phyloP scores from a whole-genome alignment of 2,329 filamentous ascomycete genomes.

The Ascosphaera pollenicola region DNA sequence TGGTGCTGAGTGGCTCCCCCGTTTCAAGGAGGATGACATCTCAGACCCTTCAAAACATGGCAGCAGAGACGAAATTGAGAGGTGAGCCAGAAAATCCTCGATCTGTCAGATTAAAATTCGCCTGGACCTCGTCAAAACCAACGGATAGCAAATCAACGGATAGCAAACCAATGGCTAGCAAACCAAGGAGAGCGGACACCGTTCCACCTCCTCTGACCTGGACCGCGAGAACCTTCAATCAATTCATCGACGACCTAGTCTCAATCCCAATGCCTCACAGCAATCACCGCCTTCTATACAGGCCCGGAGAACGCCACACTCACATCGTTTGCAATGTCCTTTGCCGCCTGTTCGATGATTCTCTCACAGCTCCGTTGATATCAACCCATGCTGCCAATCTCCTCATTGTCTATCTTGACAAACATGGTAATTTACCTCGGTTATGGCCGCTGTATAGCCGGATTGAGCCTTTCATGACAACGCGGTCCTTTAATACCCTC shows the following conservation, averaged over 20 bases:
- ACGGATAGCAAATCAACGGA: too few relatives aligned
- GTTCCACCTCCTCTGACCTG: constrained; percentile 6
- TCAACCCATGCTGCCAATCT: constrained; percentile 21
- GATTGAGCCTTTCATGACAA: constrained; percentile 15
- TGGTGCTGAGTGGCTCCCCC: constrained; percentile 15
- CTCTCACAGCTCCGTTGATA: constrained; percentile 11
- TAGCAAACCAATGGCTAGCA: too few relatives aligned
- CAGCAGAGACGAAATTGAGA: too few relatives aligned
- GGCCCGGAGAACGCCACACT: constrained; percentile 4
- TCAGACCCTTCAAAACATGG: too few relatives aligned
- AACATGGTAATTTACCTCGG: constrained; percentile 11
- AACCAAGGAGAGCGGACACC: too few relatives aligned
- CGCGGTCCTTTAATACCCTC: constrained; percentile 24
- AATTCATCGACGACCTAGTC: constrained; percentile 19
- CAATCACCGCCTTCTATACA: constrained; percentile 6
- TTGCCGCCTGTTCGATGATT: constrained; percentile 12
- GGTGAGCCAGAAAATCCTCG: too few relatives aligned
- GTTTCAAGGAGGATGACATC: too few relatives aligned
- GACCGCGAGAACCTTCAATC: constrained; percentile 15
- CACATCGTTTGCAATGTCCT: constrained; percentile 9
- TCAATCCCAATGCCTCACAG: constrained; percentile 7
- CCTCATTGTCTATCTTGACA: constrained; percentile 17
- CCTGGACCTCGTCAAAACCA: too few relatives aligned
- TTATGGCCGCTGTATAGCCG: constrained; percentile 14
- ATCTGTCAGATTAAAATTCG: too few relatives aligned